phyloP scores from a whole-genome alignment of 106 monocot species.

The Posidonia australis region DNA sequence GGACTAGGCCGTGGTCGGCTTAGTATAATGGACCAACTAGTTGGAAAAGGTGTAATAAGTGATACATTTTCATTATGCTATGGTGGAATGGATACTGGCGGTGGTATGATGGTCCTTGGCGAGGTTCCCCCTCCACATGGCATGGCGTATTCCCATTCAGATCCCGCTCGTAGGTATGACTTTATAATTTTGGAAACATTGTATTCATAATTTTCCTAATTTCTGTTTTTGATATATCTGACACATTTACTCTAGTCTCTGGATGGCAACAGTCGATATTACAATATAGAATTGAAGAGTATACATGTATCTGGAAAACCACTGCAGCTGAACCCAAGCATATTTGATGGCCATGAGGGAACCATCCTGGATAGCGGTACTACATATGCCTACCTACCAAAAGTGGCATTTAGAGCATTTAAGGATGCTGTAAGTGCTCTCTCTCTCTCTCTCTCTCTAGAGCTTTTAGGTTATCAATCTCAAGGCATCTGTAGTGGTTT shows the following conservation, averaged over 20 bases:
- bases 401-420: conserved; percentile 66
- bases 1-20: conserved; percentile 83
- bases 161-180: conserved; percentile 69
- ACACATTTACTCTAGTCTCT: conserved; percentile 65
- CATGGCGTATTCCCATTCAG: conserved; percentile 73
- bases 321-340: conserved; percentile 43
- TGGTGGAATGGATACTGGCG: conserved; percentile 96
- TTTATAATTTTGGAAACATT: not conserved
- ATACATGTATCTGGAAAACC: conserved; percentile 64
- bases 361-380: conserved; percentile 99
- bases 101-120: conserved; percentile 94
- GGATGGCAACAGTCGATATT: conserved; percentile 86
- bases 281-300: conserved; percentile 92
- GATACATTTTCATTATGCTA: conserved; percentile 93
- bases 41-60: conserved; percentile 65
- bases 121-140: conserved; percentile 48
- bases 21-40: conserved; percentile 94
- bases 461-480: not conserved
- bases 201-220: not conserved
- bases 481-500: too few relatives aligned
- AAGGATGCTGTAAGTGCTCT: conserved; percentile 60
- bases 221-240: conserved; percentile 34
- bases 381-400: conserved; percentile 87
- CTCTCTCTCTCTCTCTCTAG: not conserved
- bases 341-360: conserved; percentile 69